phyloP scores from a whole-genome alignment of 495 filamentous ascomycete genomes.

The Tuber magnatum region DNA sequence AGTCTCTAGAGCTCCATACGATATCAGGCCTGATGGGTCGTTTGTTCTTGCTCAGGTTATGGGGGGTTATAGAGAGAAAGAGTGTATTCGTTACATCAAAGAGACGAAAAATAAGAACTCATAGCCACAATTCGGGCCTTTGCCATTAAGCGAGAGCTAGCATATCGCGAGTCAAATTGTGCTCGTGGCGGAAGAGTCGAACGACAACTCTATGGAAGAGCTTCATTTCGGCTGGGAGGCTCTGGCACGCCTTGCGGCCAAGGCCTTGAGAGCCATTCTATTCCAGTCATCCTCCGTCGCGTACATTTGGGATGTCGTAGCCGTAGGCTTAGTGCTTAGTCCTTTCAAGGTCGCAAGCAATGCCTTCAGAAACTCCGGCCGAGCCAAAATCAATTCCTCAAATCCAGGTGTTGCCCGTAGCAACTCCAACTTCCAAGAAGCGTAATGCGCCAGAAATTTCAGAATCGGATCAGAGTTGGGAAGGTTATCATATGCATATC shows the following conservation, averaged over 20 bases:
- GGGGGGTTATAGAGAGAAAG: not conserved
- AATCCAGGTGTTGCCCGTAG: not conserved
- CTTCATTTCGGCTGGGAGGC: no score
- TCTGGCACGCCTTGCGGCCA: no score
- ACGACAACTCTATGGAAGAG: no score
- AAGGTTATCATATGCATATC: not conserved
- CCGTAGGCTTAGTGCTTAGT: not conserved
- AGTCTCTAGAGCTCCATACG: no score
- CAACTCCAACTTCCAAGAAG: not conserved
- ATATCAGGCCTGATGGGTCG: no score
- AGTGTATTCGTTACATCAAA: not conserved
- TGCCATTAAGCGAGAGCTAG: not conserved
- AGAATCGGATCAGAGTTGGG: not conserved
- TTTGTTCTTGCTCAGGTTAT: not conserved
- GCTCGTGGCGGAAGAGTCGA: no score
- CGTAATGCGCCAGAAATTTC: not conserved
- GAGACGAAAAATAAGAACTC: not conserved
- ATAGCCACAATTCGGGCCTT: not conserved
- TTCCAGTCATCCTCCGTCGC: no score
- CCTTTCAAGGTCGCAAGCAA: not conserved
- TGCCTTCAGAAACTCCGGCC: not conserved
- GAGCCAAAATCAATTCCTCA: not conserved
- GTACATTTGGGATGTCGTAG: not conserved
- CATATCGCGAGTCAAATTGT: not conserved
- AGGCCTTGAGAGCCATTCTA: no score